phyloP scores from a whole-genome alignment of 2,329 filamentous ascomycete genomes.

The Blumeria hordei region DNA sequence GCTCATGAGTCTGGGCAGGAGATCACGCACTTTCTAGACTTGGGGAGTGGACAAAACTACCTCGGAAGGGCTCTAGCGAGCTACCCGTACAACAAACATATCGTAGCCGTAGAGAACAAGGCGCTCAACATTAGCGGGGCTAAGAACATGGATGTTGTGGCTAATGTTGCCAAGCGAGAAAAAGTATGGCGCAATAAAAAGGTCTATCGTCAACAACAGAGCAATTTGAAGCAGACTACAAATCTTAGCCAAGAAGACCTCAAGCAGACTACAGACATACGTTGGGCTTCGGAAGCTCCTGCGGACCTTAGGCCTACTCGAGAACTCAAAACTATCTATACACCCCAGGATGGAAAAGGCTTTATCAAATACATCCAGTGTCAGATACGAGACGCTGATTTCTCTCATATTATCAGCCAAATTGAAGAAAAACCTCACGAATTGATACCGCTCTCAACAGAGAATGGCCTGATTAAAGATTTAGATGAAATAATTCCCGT shows the following conservation, averaged over 20 bases:
- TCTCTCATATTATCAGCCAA: slow-evolving; percentile 39
- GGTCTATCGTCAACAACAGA: slow-evolving; percentile 25
- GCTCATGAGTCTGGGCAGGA: slow-evolving; percentile 27
- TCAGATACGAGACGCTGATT: slow-evolving; percentile 46
- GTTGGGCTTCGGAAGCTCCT: slow-evolving; percentile 14
- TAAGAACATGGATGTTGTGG: slow-evolving; percentile 59
- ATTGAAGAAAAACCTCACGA: slow-evolving; percentile 23
- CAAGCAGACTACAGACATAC: slow-evolving; percentile 4
- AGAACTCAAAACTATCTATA: slow-evolving; percentile 27
- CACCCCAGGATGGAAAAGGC: slow-evolving; percentile 35
- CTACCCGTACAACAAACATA: slow-evolving; percentile 60
- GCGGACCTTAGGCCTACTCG: slow-evolving; percentile 26
- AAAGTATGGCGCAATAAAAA: slow-evolving; percentile 67
- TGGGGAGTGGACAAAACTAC: slow-evolving; percentile 93
- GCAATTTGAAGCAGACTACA: slow-evolving; percentile 17
- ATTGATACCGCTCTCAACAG: slow-evolving; percentile 2
- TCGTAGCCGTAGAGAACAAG: slow-evolving; percentile 76
- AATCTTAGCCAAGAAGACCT: slow-evolving; percentile 10
- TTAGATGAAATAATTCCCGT: slow-evolving; percentile 5
- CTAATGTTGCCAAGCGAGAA: slow-evolving; percentile 49
- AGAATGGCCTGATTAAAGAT: slow-evolving; percentile 2
- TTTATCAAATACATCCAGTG: slow-evolving; percentile 59
- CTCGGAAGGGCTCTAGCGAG: slow-evolving; percentile 71
- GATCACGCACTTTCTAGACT: slow-evolving; percentile 79
- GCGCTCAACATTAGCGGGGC: slow-evolving; percentile 72